phyloP scores from a whole-genome alignment of 192 early-diverging fungal species.

The Umbelopsis ramanniana region DNA sequence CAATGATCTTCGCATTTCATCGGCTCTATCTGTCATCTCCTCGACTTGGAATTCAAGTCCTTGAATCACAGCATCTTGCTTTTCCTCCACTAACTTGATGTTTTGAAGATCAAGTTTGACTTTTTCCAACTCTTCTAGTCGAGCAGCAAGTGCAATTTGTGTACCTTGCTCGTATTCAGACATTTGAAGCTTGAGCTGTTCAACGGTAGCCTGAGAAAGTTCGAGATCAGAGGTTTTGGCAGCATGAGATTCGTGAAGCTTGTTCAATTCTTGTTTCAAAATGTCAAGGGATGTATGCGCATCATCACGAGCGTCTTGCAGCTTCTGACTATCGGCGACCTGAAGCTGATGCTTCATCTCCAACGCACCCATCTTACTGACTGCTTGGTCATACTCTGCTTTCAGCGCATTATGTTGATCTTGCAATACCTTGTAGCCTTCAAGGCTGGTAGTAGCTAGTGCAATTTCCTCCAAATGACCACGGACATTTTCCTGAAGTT shows the following conservation, averaged over 20 bases:
- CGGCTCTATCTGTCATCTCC: conserved; percentile 34
- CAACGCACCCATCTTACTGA: neutral
- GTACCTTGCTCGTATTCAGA: conserved; percentile 35
- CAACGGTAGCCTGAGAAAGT: neutral
- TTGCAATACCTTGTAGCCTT: neutral
- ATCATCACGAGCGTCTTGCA: conserved; percentile 4
- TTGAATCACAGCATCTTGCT: conserved; percentile 40
- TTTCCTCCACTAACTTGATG: conserved; percentile 33
- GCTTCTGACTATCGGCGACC: neutral
- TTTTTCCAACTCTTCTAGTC: conserved; percentile 36
- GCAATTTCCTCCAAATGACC: neutral
- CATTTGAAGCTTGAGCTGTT: conserved; percentile 31
- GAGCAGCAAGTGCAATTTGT: conserved; percentile 26
- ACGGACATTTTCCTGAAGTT: neutral
- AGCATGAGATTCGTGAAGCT: conserved; percentile 7
- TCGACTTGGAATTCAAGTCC: conserved; percentile 30
- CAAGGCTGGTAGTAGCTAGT: neutral
- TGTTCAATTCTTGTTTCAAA: conserved; percentile 8
- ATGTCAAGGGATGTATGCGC: neutral
- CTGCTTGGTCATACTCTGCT: neutral
- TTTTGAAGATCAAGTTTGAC: conserved; percentile 34
- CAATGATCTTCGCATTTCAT: conserved; percentile 26
- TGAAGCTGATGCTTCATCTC: neutral
- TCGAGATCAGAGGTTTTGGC: conserved; percentile 1
- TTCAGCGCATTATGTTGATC: neutral